A percentile compares a stretch with the other conserved stretches of the same genome.
phyloP scores from a whole-genome alignment of 2,329 filamentous ascomycete genomes.

The Pseudogymnoascus destructans region DNA sequence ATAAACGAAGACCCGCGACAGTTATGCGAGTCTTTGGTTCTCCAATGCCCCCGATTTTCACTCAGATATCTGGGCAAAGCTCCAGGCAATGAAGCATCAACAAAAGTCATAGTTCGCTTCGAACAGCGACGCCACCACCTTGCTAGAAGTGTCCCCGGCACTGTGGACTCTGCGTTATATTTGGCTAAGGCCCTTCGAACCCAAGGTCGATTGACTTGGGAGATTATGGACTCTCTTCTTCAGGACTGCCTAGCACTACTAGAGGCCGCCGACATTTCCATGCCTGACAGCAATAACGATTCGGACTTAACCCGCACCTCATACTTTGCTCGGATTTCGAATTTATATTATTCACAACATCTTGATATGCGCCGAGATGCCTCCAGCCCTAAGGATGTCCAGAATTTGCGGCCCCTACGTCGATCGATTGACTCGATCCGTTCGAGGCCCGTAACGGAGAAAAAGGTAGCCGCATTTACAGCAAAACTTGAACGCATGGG shows the following conservation, averaged over 20 bases:
- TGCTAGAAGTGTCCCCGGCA: constrained; percentile 38
- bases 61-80: constrained; percentile 48
- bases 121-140: constrained; percentile 41
- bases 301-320: constrained; percentile 27
- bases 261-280: constrained; percentile 33
- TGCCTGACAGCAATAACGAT: background rate
- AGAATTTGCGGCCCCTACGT: constrained; percentile 43
- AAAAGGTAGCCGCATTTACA: constrained; percentile 44
- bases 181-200: constrained; percentile 41
- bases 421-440: constrained; percentile 51
- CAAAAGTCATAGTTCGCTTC: constrained; percentile 47
- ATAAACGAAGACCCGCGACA: constrained; percentile 19
- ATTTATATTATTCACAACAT: constrained; percentile 56
- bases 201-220: constrained; percentile 37
- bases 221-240: constrained; percentile 41
- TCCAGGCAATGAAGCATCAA: constrained; percentile 36
- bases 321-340: constrained; percentile 54
- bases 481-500: constrained; percentile 56
- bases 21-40: constrained; percentile 42
- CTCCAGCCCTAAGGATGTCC: constrained; percentile 30
- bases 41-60: constrained; percentile 46
- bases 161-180: constrained; percentile 48
- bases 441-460: constrained; percentile 39
- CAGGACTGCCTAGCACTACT: constrained; percentile 43
- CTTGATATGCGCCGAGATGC: constrained; percentile 36